Evolutionary conservation across 495 filamentous ascomycete species (phyloP), one percentile per base, ranked within the genome.

Genomic region (Sabuloglossum arenarium): DNA sequence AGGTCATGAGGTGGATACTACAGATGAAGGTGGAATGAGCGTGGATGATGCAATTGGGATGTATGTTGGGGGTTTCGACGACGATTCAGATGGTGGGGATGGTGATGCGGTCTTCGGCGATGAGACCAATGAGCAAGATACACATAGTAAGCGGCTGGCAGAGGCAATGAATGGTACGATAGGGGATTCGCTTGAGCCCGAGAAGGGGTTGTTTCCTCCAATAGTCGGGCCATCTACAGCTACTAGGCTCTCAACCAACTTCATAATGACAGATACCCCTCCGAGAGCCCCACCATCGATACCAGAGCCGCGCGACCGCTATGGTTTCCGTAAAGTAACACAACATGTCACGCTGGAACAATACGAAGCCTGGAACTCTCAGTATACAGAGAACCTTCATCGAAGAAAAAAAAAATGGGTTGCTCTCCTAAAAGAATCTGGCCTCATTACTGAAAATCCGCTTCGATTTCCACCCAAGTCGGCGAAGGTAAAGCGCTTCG

Each of bases 11-110:
- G 29, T 73, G 56, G 75, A 73, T 39, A 71, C 73, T 8, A 75
- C 75, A 39, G 82, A 86, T 56, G 82, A 79, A 57, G 80, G n/a
- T n/a, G n/a, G 78, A 4, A 83, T 88, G 74, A 94, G 82, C 59
- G 77, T 94, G 2, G 89, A 97, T 60, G 89, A 95, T 70, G 83
- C 86, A 8, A 91, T 95, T 68, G 86, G 82, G 16, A 88, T 95
- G 84, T 95, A 95, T 64, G 82, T 85, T 55, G 79, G 82, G 60
- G 87, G 88, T 0, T 90, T 91, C 68, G 73, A 73, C 55, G 81
- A 85, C 60, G 76, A 79, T 56, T 31, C 39, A 16, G 31, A 39
- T n/a, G 54, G 14, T 25, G 67, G 67, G 39, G 43, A 59, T 34
- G 61, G 63, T 50, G n/a, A 56, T 34, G 61, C 43, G 21, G 67